phyloP scores from a whole-genome alignment of 148 eudicot species.

The Spergularia marina region DNA sequence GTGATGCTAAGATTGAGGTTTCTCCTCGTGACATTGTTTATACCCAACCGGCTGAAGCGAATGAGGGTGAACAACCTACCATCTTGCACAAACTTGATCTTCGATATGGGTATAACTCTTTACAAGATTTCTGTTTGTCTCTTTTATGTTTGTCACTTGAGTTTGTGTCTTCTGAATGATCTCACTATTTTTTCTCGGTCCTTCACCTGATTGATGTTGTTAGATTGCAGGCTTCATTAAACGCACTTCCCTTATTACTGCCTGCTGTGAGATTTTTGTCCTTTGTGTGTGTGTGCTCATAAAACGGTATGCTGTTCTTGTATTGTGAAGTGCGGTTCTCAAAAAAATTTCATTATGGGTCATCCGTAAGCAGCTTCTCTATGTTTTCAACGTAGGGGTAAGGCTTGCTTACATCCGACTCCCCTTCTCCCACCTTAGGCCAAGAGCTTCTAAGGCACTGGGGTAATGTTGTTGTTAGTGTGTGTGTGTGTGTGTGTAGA shows the following conservation, averaged over 20 bases:
- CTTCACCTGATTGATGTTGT: not conserved
- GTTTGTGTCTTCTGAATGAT: not conserved
- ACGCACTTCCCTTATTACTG: constrained; percentile 1
- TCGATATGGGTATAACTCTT: constrained; percentile 78
- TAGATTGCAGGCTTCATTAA: not conserved
- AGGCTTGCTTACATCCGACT: no score
- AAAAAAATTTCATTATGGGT: no score
- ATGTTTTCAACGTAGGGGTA: no score
- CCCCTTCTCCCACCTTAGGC: no score
- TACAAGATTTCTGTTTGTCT: constrained; percentile 4
- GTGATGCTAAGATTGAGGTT: constrained; percentile 92
- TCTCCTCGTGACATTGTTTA: constrained; percentile 95
- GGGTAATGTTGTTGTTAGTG: no score
- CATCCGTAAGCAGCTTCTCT: no score
- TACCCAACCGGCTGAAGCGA: constrained; percentile 75
- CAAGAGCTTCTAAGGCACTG: no score
- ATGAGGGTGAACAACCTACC: constrained; percentile 58
- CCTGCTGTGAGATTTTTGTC: not conserved
- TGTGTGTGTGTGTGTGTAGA: no score
- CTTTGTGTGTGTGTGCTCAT: no score
- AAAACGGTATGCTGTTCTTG: no score
- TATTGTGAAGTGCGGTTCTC: no score
- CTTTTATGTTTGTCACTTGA: constrained; percentile 6
- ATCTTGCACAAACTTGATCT: constrained; percentile 87
- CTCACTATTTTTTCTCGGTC: not conserved